Percentiles rank a stretch among this genome's conserved stretches.
Conservation (phyloP, 345 rosid species). For the Euphorbia peplus region DNA sequence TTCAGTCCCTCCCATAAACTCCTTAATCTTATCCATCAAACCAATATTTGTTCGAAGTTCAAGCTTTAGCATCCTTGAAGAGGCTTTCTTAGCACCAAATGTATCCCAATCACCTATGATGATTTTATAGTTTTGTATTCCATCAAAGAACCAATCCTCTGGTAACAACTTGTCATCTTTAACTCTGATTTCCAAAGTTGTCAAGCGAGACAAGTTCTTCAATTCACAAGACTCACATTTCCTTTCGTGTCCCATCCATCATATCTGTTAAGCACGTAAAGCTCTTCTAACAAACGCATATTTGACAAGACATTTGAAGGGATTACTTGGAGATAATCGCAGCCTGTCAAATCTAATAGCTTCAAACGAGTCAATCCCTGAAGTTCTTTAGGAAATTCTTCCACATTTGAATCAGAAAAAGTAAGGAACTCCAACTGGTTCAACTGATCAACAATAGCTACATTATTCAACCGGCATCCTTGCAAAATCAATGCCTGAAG, state of each 20-base stretch:
- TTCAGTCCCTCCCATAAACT: background rate
- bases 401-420: background rate
- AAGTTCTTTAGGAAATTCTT: background rate
- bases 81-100: background rate
- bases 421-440: background rate
- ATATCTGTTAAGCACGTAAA: conserved; percentile 21
- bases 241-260: conserved; percentile 24
- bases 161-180: background rate
- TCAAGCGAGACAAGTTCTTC: conserved; percentile 14
- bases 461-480: background rate
- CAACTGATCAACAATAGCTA: background rate
- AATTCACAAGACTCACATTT: conserved; percentile 21
- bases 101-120: conserved; percentile 21
- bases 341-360: conserved; percentile 24
- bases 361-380: conserved; percentile 2
- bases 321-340: conserved; percentile 20
- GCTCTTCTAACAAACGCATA: conserved; percentile 29
- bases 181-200: conserved; percentile 13
- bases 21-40: background rate
- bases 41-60: background rate
- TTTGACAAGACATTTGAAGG: conserved; percentile 26
- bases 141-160: background rate
- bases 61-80: conserved; percentile 19
- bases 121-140: conserved; percentile 17
- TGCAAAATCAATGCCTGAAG: conserved; percentile 6